These are phyloP conservation scores for Leccinum cinnamomeum DNA, from an alignment of 1,284 basidiomycete genomes.

Conservation along the genomic window DNA sequence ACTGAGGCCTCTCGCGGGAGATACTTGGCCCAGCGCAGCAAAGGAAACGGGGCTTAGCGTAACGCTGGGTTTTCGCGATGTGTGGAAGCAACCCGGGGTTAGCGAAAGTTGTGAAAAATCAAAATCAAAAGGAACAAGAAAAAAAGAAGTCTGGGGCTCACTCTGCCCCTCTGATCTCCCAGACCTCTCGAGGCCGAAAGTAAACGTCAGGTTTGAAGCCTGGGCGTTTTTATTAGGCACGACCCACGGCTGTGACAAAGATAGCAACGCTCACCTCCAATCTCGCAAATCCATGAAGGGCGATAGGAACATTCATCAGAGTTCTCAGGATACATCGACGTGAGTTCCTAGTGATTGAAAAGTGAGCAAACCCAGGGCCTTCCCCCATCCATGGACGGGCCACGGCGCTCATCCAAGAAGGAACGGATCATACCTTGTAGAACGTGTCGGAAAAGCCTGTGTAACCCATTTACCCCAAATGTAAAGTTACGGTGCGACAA, in stretches of 20 bases:
- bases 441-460: conserved; percentile 86
- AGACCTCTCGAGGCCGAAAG: conserved; percentile 84
- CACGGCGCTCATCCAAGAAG: not conserved
- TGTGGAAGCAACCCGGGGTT: not conserved
- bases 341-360: conserved; percentile 45
- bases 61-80: conserved; percentile 48
- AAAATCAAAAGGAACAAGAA: not conserved
- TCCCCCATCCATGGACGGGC: not conserved
- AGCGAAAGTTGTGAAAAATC: not conserved
- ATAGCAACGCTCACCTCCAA: conserved; percentile 52
- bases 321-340: conserved; percentile 62
- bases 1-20: conserved; percentile 69
- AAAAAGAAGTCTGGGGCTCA: conserved; percentile 37
- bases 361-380: not conserved
- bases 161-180: conserved; percentile 93
- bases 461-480: conserved; percentile 4
- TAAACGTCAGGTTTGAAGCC: conserved; percentile 81
- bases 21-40: conserved; percentile 73
- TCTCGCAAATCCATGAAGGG: conserved; percentile 66
- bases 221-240: conserved; percentile 24
- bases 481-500: not conserved
- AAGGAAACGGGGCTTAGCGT: conserved; percentile 88
- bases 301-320: conserved; percentile 65
- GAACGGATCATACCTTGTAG: conserved; percentile 60
- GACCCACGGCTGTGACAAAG: conserved; percentile 1